Conservation (phyloP, 129 eudicot genomes). For the Artemisia argyi region DNA sequence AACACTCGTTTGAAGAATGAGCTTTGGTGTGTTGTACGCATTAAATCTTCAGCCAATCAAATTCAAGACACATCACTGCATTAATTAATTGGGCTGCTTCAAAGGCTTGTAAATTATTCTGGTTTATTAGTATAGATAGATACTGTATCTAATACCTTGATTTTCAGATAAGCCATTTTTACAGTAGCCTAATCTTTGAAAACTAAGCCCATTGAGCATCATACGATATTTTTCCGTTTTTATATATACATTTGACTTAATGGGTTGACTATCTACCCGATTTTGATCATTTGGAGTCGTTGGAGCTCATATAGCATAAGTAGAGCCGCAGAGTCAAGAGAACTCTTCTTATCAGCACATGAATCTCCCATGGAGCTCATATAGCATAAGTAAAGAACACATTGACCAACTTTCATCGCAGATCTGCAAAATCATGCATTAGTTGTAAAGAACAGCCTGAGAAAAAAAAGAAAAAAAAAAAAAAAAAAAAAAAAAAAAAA, state of each 20-base stretch:
- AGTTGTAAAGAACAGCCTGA: too few relatives aligned
- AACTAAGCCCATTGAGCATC: not conserved
- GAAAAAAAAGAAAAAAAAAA: too few relatives aligned
- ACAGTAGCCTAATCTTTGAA: not conserved
- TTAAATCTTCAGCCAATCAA: too few relatives aligned
- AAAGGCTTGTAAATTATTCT: too few relatives aligned
- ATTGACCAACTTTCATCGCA: constrained; percentile 57
- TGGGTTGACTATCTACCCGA: constrained; percentile 18
- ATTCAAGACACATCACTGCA: too few relatives aligned
- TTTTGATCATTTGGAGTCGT: constrained; percentile 46
- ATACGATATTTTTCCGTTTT: not conserved
- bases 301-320: constrained; percentile 63
- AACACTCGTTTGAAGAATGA: too few relatives aligned
- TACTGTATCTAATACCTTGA: too few relatives aligned
- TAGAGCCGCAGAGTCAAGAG: constrained; percentile 75
- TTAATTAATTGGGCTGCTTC: too few relatives aligned
- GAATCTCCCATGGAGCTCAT: constrained; percentile 55
- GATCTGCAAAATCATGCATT: constrained; percentile 39
- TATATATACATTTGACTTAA: not conserved
- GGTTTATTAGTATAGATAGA: too few relatives aligned
- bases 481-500: too few relatives aligned
- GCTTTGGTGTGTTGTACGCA: too few relatives aligned
- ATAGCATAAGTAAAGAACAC: too few relatives aligned
- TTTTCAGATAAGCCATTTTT: not conserved
- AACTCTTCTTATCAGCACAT: constrained; percentile 81